phyloP scores from a whole-genome alignment of 164 flowering plant species.

The Nelumbo lutea region DNA sequence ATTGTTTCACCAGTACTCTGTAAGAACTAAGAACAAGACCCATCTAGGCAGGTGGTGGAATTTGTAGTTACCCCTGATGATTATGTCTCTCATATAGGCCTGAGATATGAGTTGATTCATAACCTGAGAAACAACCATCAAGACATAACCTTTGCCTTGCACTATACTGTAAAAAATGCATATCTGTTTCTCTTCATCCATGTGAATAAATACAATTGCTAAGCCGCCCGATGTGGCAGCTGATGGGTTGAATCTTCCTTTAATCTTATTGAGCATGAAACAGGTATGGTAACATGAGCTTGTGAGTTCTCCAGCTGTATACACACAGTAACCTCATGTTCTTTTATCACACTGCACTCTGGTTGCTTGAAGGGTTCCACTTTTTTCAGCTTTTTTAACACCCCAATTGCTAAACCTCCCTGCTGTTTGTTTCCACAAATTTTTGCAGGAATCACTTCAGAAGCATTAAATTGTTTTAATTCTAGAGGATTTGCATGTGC shows the following conservation, averaged over 20 bases:
- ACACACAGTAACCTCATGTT: slow-evolving; percentile 12
- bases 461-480: background rate
- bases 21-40: too few species aligned
- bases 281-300: slow-evolving; percentile 10
- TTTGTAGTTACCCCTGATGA: too few species aligned
- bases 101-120: background rate
- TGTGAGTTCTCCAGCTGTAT: slow-evolving; percentile 5
- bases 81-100: background rate
- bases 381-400: background rate
- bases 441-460: background rate
- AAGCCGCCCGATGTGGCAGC: background rate
- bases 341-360: background rate
- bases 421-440: background rate
- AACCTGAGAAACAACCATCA: background rate
- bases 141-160: too few species aligned
- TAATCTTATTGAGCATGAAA: slow-evolving; percentile 14
- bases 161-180: too few species aligned
- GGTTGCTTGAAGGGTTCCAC: background rate
- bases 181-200: background rate
- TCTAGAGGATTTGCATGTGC: background rate
- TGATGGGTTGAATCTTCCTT: background rate
- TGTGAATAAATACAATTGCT: background rate
- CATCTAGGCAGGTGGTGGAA: too few species aligned
- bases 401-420: background rate
- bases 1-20: background rate